These are phyloP conservation scores for Pyricularia pennisetigena DNA, from an alignment of 2,329 filamentous ascomycete species.

Conservation along the genomic window DNA sequence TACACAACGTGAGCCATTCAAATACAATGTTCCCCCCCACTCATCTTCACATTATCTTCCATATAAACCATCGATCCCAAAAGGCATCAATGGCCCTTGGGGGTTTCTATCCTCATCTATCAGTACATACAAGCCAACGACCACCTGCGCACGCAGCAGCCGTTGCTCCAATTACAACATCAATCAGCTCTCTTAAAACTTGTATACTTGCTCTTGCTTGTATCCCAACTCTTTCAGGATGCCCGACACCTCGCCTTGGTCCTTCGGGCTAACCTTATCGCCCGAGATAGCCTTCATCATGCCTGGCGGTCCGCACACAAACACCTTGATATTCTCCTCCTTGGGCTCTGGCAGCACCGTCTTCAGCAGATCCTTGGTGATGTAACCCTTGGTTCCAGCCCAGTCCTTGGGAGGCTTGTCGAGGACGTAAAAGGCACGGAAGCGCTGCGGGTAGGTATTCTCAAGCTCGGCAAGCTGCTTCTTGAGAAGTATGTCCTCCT, in stretches of 20 bases:
- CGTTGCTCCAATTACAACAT: not conserved
- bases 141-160: too few relatives aligned
- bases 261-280: constrained; percentile 78
- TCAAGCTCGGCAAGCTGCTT: constrained; percentile 77
- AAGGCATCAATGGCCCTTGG: not conserved
- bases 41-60: not conserved
- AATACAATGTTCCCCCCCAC: too few relatives aligned
- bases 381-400: constrained; percentile 67
- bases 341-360: constrained; percentile 89
- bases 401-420: constrained; percentile 75
- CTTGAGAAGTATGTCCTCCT: constrained; percentile 89
- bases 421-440: constrained; percentile 89
- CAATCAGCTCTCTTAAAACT: constrained; percentile 52
- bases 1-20: too few relatives aligned
- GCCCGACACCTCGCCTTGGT: constrained; percentile 85
- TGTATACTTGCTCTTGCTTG: constrained; percentile 73
- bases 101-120: not conserved
- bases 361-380: constrained; percentile 89
- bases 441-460: constrained; percentile 90
- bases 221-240: constrained; percentile 54
- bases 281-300: constrained; percentile 92
- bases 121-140: not conserved
- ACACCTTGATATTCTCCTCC: constrained; percentile 81
- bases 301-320: constrained; percentile 87
- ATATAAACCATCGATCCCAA: not conserved